Evolutionary conservation across 225 moss, liverwort and hornwort genomes (phyloP), one percentile per base, ranked within the genome.

Genomic region (Thuidium tamariscinum): DNA sequence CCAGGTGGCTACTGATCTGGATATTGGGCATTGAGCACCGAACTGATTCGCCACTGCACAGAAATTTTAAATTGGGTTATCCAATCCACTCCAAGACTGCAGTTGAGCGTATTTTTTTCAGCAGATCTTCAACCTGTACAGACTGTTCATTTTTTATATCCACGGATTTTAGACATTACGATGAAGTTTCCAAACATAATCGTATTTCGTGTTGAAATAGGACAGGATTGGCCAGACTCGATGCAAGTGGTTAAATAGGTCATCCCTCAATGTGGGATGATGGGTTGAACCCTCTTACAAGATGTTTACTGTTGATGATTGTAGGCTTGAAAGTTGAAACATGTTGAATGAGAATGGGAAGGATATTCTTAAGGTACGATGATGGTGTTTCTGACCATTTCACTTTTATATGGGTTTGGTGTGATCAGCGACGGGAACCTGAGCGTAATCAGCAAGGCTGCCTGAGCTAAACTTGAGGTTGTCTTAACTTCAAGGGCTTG

Each of bases 1-100:
- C 89, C 89, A 91, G 89, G 89, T 91, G 87, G 82, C 70, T 87
- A 91, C 65, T 91, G 89, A 89, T 84, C 84, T 83, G 85, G 79
- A 87, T 82, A 60, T 85, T 87, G 91, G 82, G 79, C 87, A 83
- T 36, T 85, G 89, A 87, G 89, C 87, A 89, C 85, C 89, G 87
- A 89, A 72, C 79, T 85, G 84, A 74, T 64, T 74, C 79, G 85
- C 89, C 70, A 89, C 83, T 89, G 87, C 91, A 69, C 85, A 74
- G 84, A 89, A 74, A 86, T 61, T 89, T 84, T 68, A 52, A 76
- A 84, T 44, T 81, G 84, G 70, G 72, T 82, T 84, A 81, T 89
- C 86, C 80, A 91, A 75, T 88, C 76, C 81, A 30, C 80, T 78
- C 76, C 80, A 83, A 81, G 76, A 64, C 73, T 84, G 87, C 89